These are phyloP conservation scores for Phytophthora crassamura DNA, from an alignment of 352 stramenopile species.

Conservation along the genomic window DNA sequence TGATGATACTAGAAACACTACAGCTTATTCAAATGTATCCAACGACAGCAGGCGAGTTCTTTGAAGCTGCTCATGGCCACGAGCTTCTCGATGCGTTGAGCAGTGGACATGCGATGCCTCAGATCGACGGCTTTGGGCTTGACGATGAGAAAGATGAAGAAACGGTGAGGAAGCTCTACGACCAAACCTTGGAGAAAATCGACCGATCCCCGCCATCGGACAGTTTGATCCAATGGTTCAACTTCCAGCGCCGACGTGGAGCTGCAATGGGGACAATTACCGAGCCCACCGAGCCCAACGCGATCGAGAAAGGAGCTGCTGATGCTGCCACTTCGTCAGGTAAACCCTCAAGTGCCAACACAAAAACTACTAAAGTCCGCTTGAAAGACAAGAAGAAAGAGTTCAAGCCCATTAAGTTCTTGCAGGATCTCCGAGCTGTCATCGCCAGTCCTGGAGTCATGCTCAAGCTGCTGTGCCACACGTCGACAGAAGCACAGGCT, in stretches of 20 bases:
- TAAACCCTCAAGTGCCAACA: conserved; percentile 22
- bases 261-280: conserved; percentile 38
- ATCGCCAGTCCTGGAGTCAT: conserved; percentile 70
- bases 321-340: neutral
- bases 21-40: conserved; percentile 74
- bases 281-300: neutral
- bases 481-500: conserved; percentile 49
- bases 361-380: conserved; percentile 29
- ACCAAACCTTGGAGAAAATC: conserved; percentile 41
- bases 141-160: conserved; percentile 56
- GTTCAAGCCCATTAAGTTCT: conserved; percentile 65
- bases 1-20: conserved; percentile 46
- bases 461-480: conserved; percentile 79
- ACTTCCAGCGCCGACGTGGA: conserved; percentile 64
- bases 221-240: conserved; percentile 74
- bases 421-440: conserved; percentile 62
- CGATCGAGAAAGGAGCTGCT: neutral
- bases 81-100: conserved; percentile 64
- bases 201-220: conserved; percentile 60
- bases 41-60: conserved; percentile 58
- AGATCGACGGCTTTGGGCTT: conserved; percentile 48
- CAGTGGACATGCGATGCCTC: conserved; percentile 58
- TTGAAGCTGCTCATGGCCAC: conserved; percentile 60
- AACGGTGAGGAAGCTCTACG: conserved; percentile 35
- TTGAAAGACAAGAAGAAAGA: conserved; percentile 75